phyloP scores from a whole-genome alignment of 768 basidiomycete species.

The Mycena rebaudengoi region DNA sequence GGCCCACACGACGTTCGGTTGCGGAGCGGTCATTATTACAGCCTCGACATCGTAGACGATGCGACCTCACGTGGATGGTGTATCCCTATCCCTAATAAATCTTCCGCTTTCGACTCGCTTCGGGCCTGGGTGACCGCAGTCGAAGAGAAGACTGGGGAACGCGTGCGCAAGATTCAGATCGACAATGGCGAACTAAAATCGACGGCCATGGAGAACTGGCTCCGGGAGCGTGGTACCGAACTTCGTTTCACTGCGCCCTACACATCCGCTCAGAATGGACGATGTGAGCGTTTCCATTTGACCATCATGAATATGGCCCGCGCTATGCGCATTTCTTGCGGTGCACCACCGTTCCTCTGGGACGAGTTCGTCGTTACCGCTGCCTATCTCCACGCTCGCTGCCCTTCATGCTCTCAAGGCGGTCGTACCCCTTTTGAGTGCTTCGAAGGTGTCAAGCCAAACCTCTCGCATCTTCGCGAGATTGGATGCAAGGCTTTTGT shows the following conservation, averaged over 20 bases:
- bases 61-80: not conserved
- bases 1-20: slow-evolving; percentile 24
- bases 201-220: not conserved
- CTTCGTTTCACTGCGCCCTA: not conserved
- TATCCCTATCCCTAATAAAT: not conserved
- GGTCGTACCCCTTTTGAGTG: slow-evolving; percentile 31
- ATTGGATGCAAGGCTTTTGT: slow-evolving; percentile 46
- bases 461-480: slow-evolving; percentile 39
- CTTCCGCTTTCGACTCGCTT: not conserved
- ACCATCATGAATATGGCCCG: not conserved
- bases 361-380: slow-evolving; percentile 2
- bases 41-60: slow-evolving; percentile 4
- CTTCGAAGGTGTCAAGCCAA: slow-evolving; percentile 30
- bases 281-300: not conserved
- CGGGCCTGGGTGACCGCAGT: not conserved
- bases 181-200: slow-evolving; percentile 5
- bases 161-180: not conserved
- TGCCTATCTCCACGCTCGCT: not conserved
- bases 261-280: not conserved
- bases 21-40: not conserved
- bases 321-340: not conserved
- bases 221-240: not conserved
- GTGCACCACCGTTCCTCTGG: not conserved
- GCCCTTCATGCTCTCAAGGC: not conserved
- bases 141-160: not conserved